phyloP scores from a whole-genome alignment of 1,139 yeast species.

The Wickerhamomyces sp. region DNA sequence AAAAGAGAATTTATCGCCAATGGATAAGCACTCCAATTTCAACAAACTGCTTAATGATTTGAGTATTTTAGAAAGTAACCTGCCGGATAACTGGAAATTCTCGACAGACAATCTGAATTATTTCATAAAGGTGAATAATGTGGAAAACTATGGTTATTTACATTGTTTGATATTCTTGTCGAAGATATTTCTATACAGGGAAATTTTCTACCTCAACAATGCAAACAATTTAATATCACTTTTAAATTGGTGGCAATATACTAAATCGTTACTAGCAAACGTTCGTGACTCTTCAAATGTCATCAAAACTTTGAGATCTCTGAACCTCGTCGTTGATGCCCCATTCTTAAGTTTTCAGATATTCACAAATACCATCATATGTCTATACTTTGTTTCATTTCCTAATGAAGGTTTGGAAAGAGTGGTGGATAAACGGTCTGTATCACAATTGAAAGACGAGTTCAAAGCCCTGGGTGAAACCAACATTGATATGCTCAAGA shows the following conservation, averaged over 20 bases:
- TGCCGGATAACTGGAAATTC: conserved; percentile 28
- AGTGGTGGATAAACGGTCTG: conserved; percentile 2
- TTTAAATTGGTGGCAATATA: conserved; percentile 32
- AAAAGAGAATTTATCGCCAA: conserved; percentile 29
- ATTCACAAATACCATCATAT: conserved; percentile 33
- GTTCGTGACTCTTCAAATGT: conserved; percentile 28
- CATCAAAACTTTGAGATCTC: conserved; percentile 25
- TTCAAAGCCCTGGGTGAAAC: conserved; percentile 5
- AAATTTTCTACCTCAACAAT: conserved; percentile 33
- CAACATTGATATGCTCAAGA: conserved; percentile 5
- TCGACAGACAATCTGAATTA: conserved; percentile 29
- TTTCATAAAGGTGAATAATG: conserved; percentile 32
- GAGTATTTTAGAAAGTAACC: conserved; percentile 21
- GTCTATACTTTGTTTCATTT: conserved; percentile 31
- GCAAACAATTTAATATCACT: conserved; percentile 24
- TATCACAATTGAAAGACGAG: conserved; percentile 5
- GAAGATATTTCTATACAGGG: conserved; percentile 33
- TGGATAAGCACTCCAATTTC: conserved; percentile 28
- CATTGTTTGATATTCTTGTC: conserved; percentile 34
- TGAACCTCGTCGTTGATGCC: conserved; percentile 34
- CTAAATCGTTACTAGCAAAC: conserved; percentile 24
- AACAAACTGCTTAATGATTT: conserved; percentile 24
- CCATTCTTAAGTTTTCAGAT: conserved; percentile 38
- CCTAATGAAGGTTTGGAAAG: conserved; percentile 19
- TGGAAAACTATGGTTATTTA: conserved; percentile 34